These are phyloP conservation scores for Globisporangium middletonii DNA, from an alignment of 352 stramenopile genomes.

Conservation along the genomic window DNA sequence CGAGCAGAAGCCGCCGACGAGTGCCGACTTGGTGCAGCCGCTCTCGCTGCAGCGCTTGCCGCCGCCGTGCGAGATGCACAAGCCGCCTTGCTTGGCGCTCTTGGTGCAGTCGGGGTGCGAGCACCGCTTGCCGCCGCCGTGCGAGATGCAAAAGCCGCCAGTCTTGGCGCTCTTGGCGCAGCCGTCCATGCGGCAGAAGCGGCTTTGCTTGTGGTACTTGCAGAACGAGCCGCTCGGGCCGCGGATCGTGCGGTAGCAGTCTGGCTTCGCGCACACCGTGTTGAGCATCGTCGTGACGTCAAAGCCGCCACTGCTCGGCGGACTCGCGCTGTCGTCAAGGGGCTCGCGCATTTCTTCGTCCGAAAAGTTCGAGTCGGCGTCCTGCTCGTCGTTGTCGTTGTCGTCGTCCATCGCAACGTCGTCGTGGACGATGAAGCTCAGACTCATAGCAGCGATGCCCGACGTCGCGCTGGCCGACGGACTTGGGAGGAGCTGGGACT, in stretches of 20 bases:
- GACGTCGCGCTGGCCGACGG: slow-evolving; percentile 28
- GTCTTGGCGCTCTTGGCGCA: slow-evolving; percentile 80
- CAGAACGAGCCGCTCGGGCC: slow-evolving; percentile 62
- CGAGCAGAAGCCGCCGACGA: slow-evolving; percentile 80
- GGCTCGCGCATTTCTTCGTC: slow-evolving; percentile 37
- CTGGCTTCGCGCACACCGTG: slow-evolving; percentile 67
- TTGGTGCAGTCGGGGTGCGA: slow-evolving; percentile 73
- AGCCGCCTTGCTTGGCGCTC: slow-evolving; percentile 74
- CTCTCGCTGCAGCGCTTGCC: slow-evolving; percentile 71
- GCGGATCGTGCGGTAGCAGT: slow-evolving; percentile 75
- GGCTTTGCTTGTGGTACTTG: slow-evolving; percentile 84
- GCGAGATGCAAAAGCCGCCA: slow-evolving; percentile 67
- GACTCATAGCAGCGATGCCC: slow-evolving; percentile 70
- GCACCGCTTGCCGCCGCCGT: slow-evolving; percentile 68
- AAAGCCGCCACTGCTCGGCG: slow-evolving; percentile 21
- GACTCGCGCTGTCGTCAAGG: slow-evolving; percentile 16
- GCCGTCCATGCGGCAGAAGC: slow-evolving; percentile 61
- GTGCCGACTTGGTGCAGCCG: slow-evolving; percentile 73
- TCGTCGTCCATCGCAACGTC: slow-evolving; percentile 21
- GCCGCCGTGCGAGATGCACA: slow-evolving; percentile 81
- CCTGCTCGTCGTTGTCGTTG: slow-evolving; percentile 19
- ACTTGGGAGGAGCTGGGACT: slow-evolving; percentile 8
- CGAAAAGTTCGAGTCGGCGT: slow-evolving; percentile 22
- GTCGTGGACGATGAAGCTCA: slow-evolving; percentile 66
- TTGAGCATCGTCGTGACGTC: slow-evolving; percentile 70